phyloP scores from a whole-genome alignment of 768 basidiomycete genomes.

The Tricholoma terreum region DNA sequence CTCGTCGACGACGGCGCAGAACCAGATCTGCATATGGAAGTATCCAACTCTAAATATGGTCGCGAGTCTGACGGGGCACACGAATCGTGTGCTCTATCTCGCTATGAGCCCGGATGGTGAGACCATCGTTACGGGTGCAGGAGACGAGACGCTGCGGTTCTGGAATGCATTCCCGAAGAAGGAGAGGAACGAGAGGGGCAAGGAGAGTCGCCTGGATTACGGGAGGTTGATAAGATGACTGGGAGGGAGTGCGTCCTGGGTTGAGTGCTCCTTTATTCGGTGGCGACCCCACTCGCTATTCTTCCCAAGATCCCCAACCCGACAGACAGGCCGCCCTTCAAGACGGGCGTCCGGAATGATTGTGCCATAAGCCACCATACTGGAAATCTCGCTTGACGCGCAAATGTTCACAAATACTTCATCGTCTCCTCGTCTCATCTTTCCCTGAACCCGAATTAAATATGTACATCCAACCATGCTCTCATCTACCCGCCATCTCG shows the following conservation, averaged over 20 bases:
- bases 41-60: constrained; percentile 94
- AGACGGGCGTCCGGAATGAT: background rate
- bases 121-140: constrained; percentile 97
- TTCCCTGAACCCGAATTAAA: background rate
- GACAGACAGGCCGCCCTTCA: background rate
- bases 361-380: background rate
- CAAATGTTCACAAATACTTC: background rate
- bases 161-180: constrained; percentile 96
- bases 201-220: constrained; percentile 48
- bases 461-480: background rate
- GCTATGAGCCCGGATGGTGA: constrained; percentile 97
- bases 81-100: constrained; percentile 93
- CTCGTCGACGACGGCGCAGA: constrained; percentile 89
- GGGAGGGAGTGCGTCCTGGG: background rate
- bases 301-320: background rate
- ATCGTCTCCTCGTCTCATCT: background rate
- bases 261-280: background rate
- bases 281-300: background rate
- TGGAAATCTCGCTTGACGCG: background rate
- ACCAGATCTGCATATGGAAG: constrained; percentile 95
- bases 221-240: constrained; percentile 41
- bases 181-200: constrained; percentile 40
- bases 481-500: background rate
- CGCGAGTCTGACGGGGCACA: constrained; percentile 91
- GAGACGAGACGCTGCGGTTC: constrained; percentile 94